Percentiles rank a stretch among this genome's conserved stretches.
These are phyloP conservation scores for Letharia columbiana DNA, from an alignment of 495 filamentous ascomycete genomes.

Conservation along the genomic window DNA sequence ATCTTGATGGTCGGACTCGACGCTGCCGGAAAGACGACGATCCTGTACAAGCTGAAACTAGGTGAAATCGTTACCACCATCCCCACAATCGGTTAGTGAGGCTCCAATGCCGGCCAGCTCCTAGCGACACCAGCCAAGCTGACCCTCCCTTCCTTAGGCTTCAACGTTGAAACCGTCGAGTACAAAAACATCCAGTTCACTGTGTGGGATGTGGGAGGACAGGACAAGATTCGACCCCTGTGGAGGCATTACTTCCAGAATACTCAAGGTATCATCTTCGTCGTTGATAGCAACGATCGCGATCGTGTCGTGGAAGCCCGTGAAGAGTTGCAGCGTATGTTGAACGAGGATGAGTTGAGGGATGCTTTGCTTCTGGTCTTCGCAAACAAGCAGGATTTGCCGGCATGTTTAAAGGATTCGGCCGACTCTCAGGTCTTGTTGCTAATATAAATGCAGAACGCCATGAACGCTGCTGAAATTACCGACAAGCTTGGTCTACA, in stretches of 20 bases:
- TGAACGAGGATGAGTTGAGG: conserved; percentile 98
- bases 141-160: conserved; percentile 76
- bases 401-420: conserved; percentile 49
- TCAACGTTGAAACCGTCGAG: conserved; percentile 98
- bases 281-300: conserved; percentile 99
- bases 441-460: conserved; percentile 55
- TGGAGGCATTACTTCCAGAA: conserved; percentile 99
- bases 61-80: conserved; percentile 99
- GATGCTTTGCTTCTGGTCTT: conserved; percentile 97
- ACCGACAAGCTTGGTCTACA: conserved; percentile 99
- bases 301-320: conserved; percentile 98
- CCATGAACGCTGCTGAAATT: conserved; percentile 99
- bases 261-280: conserved; percentile 99
- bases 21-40: conserved; percentile 97
- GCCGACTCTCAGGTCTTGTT: conserved; percentile 2
- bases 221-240: conserved; percentile 96
- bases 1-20: conserved; percentile 96
- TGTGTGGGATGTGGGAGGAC: conserved; percentile 98
- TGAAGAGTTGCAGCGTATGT: conserved; percentile 98
- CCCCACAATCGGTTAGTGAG: conserved; percentile 89
- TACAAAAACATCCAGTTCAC: conserved; percentile 99
- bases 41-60: conserved; percentile 99
- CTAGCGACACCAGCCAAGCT: conserved; percentile 66
- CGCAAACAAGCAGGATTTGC: conserved; percentile 99
- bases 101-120: conserved; percentile 8